Percentiles rank a stretch among this genome's conserved stretches.
Conservation (phyloP, 2,329 filamentous ascomycete species). For the Pseudophaeomoniella oleicola region DNA sequence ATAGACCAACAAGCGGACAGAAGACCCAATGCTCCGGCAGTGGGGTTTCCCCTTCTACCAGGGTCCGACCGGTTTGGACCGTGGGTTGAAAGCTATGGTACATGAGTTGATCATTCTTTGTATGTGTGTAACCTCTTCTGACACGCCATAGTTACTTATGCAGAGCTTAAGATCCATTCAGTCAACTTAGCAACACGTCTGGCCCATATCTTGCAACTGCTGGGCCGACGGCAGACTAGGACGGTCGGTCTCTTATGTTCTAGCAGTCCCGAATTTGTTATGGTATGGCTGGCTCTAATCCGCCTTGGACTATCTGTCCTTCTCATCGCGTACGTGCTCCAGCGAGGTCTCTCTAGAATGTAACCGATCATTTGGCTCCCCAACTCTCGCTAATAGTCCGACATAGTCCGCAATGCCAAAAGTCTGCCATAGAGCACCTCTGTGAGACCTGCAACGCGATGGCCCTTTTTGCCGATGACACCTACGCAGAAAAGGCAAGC, state of each 20-base stretch:
- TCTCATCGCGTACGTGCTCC: constrained; percentile 44
- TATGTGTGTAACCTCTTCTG: neutral
- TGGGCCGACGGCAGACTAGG: neutral
- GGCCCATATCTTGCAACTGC: neutral
- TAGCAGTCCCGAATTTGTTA: constrained; percentile 42
- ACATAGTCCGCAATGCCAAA: constrained; percentile 33
- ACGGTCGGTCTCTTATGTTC: constrained; percentile 39
- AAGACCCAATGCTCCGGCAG: constrained; percentile 26
- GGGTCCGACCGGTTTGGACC: too few species aligned
- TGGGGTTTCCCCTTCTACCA: constrained; percentile 35
- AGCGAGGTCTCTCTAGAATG: too few species aligned
- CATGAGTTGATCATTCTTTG: too few species aligned
- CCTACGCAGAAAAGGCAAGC: constrained; percentile 6
- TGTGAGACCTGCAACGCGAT: constrained; percentile 30
- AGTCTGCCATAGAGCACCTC: constrained; percentile 36
- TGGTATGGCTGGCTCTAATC: constrained; percentile 47
- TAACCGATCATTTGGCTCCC: too few species aligned
- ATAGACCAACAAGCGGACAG: constrained; percentile 31
- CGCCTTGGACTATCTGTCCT: constrained; percentile 39
- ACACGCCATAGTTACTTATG: neutral
- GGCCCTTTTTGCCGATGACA: constrained; percentile 31
- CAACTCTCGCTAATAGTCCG: too few species aligned
- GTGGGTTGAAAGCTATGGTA: too few species aligned
- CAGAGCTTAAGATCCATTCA: constrained; percentile 6
- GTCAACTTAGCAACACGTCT: constrained; percentile 2